Conservation (phyloP, 805 yeast species). For the Priceomyces melissophilus region DNA sequence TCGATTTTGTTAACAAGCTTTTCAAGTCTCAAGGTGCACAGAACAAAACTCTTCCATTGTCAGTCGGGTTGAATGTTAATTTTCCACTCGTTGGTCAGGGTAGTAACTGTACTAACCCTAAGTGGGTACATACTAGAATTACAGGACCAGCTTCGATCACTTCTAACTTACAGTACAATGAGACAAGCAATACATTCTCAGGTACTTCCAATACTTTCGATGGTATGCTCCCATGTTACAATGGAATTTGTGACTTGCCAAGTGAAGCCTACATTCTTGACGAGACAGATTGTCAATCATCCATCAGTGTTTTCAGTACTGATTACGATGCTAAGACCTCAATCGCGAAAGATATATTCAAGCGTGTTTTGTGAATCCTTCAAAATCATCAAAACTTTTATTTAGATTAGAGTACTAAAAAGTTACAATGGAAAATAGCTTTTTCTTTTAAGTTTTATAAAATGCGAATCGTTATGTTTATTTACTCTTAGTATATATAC, state of each 20-base stretch:
- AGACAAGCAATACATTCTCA: conserved; percentile 18
- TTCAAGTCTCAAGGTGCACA: conserved; percentile 37
- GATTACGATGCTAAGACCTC: conserved; percentile 39
- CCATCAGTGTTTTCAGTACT: conserved; percentile 44
- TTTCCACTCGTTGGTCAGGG: conserved; percentile 42
- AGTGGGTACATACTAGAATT: conserved; percentile 43
- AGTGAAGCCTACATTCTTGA: conserved; percentile 34
- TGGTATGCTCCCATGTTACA: conserved; percentile 21
- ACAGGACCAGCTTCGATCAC: conserved; percentile 5
- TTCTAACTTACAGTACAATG: conserved; percentile 32
- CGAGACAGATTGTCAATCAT: conserved; percentile 35
- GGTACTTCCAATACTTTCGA: not conserved
- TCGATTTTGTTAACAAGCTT: conserved; percentile 35
- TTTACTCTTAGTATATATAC: not conserved
- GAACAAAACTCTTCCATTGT: conserved; percentile 36
- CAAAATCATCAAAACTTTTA: not conserved
- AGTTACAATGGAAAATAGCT: not conserved
- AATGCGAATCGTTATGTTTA: not conserved
- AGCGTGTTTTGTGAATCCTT: not conserved
- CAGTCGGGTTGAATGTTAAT: conserved; percentile 48
- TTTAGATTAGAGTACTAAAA: no score
- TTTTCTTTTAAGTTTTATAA: not conserved
- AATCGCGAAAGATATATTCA: not conserved
- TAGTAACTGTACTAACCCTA: conserved; percentile 39
- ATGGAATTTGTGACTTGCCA: conserved; percentile 45